phyloP scores from a whole-genome alignment of 768 basidiomycete genomes.

The Hygrophorus pudorinus region DNA sequence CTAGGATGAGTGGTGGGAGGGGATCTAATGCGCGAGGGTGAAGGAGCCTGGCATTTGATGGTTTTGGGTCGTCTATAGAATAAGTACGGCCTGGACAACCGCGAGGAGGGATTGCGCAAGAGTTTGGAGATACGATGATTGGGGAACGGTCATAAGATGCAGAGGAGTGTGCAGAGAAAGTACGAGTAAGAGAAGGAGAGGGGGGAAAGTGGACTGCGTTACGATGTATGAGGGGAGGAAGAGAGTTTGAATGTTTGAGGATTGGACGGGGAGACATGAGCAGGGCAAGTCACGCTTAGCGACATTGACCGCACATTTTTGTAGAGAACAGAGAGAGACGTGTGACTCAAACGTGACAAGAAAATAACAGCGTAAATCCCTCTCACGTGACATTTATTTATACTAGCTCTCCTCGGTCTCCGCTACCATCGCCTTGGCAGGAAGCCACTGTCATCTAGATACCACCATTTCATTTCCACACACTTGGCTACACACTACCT shows the following conservation, averaged over 20 bases:
- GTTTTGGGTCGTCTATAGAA: conserved; percentile 30
- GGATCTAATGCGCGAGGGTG: conserved; percentile 33
- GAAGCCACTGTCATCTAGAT: no score
- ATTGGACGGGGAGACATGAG: conserved; percentile 3
- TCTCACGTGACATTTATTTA: no score
- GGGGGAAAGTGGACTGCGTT: conserved; percentile 43
- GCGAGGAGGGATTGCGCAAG: conserved; percentile 69
- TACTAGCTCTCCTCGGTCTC: no score
- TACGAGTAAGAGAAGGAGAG: conserved; percentile 40
- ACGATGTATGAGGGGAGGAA: conserved; percentile 17
- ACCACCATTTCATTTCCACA: no score
- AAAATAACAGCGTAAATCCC: no score
- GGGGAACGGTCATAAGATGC: conserved; percentile 72
- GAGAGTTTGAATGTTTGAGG: conserved; percentile 5
- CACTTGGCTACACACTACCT: no score
- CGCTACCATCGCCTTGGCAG: no score
- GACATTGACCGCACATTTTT: no score
- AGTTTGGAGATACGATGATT: conserved; percentile 62
- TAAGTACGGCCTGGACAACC: conserved; percentile 71
- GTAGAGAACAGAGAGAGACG: no score
- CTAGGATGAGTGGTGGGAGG: conserved; percentile 44
- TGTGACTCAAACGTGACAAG: no score
- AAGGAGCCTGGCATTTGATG: conserved; percentile 26
- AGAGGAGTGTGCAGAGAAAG: conserved; percentile 43
- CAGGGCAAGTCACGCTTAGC: no score